Conservation (phyloP, 177 flowering plant genomes). For the Vitis hybrid region DNA sequence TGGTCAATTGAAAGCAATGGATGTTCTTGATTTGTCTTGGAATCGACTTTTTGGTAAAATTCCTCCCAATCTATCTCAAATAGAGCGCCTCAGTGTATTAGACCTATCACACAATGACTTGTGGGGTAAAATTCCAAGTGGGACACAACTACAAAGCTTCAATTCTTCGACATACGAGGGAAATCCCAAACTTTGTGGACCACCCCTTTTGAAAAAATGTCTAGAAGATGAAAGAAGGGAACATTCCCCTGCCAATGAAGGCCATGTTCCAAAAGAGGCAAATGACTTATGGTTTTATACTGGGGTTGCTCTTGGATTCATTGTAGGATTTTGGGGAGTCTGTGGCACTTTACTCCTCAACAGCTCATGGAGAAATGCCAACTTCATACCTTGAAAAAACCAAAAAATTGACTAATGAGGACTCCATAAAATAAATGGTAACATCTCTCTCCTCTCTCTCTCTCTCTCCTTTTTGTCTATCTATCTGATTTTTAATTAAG, state of each 20-base stretch:
- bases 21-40: slow-evolving; percentile 10
- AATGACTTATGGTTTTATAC: slow-evolving; percentile 1
- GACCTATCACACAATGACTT: slow-evolving; percentile 8
- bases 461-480: too few relatives aligned
- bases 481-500: too few relatives aligned
- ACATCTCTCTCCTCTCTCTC: too few relatives aligned
- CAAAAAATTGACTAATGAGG: not conserved
- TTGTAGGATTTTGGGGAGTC: slow-evolving; percentile 10
- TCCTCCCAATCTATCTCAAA: not conserved
- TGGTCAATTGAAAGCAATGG: not conserved
- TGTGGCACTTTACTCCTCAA: not conserved
- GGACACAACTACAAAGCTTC: slow-evolving; percentile 18
- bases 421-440: not conserved
- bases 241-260: too few relatives aligned
- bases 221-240: not conserved
- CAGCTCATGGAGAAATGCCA: slow-evolving; percentile 11
- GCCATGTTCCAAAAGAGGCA: not conserved
- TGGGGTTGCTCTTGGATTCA: slow-evolving; percentile 1
- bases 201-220: not conserved
- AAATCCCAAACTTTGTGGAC: slow-evolving; percentile 15
- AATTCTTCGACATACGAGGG: slow-evolving; percentile 2
- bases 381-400: not conserved
- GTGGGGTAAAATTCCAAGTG: slow-evolving; percentile 19
- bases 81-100: not conserved
- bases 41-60: slow-evolving; percentile 11